Evolutionary conservation across 371 early-diverging fungal species (phyloP).

Genomic region (Mucor saturninus): DNA sequence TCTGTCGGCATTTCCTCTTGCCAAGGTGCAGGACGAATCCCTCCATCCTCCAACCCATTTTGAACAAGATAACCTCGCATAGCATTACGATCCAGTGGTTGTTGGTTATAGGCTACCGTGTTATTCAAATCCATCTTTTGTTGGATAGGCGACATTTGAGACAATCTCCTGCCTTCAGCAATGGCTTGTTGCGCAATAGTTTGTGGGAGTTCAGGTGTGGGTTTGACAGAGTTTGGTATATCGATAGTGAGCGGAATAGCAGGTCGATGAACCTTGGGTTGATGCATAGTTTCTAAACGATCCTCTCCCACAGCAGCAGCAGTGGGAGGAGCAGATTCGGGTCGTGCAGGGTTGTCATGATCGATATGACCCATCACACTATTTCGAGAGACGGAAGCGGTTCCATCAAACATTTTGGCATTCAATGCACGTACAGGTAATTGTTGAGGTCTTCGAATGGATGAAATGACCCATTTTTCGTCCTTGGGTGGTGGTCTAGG

Average conservation of each 20-base stretch:
- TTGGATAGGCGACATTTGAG: slow-evolving; percentile 31
- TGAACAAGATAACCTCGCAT: slow-evolving; percentile 12
- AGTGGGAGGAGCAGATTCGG: background rate
- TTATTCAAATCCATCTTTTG: slow-evolving; percentile 4
- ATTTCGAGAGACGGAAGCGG: slow-evolving; percentile 6
- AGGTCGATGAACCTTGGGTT: slow-evolving; percentile 36
- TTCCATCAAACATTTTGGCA: slow-evolving; percentile 32
- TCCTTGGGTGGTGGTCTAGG: slow-evolving; percentile 44
- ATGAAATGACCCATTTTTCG: slow-evolving; percentile 58
- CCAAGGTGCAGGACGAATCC: slow-evolving; percentile 36
- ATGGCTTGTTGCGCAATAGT: slow-evolving; percentile 35
- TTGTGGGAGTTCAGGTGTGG: slow-evolving; percentile 19
- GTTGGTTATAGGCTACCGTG: background rate
- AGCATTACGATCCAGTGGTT: slow-evolving; percentile 4
- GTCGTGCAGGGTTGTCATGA: background rate
- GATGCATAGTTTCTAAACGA: background rate
- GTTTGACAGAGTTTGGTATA: slow-evolving; percentile 39
- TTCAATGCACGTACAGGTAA: slow-evolving; percentile 44
- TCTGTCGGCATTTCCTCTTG: slow-evolving; percentile 17
- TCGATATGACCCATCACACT: slow-evolving; percentile 4
- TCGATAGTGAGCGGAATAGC: slow-evolving; percentile 45
- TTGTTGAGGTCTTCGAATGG: slow-evolving; percentile 52
- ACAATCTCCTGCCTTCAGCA: slow-evolving; percentile 35
- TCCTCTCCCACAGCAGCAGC: background rate
- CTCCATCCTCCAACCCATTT: slow-evolving; percentile 8